Evolutionary conservation across 352 stramenopile genomes (phyloP).

Genomic region (Salisapilia sapeloensis): DNA sequence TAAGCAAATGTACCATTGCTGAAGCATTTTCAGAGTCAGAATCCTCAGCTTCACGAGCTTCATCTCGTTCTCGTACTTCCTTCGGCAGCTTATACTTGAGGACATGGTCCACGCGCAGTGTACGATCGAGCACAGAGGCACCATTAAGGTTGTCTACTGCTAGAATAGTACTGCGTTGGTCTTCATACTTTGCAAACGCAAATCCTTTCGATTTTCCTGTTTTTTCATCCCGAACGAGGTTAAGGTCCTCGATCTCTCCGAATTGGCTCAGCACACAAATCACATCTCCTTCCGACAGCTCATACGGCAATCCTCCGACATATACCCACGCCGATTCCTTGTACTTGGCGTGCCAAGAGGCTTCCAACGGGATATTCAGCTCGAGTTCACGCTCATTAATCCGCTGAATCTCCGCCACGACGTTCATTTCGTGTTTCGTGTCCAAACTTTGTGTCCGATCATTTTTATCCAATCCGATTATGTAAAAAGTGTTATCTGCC

Average conservation of each 20-base stretch:
- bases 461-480: too few species aligned
- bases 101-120: constrained; percentile 93
- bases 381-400: constrained; percentile 72
- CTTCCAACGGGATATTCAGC: constrained; percentile 43
- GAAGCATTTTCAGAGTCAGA: constrained; percentile 6
- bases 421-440: constrained; percentile 61
- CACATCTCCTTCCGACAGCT: constrained; percentile 93
- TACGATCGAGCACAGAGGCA: constrained; percentile 78
- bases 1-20: too few species aligned
- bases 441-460: too few species aligned
- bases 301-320: constrained; percentile 83
- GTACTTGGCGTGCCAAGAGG: constrained; percentile 79
- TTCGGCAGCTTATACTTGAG: constrained; percentile 95
- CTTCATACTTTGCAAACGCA: constrained; percentile 95
- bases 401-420: constrained; percentile 66
- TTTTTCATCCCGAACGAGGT: constrained; percentile 91
- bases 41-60: constrained; percentile 16
- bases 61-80: constrained; percentile 71
- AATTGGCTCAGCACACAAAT: constrained; percentile 84
- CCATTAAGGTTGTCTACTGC: constrained; percentile 97
- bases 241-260: constrained; percentile 90
- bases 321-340: constrained; percentile 94
- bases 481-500: too few species aligned
- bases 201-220: constrained; percentile 94
- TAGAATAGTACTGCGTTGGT: constrained; percentile 91